Conservation (phyloP, 1,284 basidiomycete genomes). For the Cronartium quercuum region DNA sequence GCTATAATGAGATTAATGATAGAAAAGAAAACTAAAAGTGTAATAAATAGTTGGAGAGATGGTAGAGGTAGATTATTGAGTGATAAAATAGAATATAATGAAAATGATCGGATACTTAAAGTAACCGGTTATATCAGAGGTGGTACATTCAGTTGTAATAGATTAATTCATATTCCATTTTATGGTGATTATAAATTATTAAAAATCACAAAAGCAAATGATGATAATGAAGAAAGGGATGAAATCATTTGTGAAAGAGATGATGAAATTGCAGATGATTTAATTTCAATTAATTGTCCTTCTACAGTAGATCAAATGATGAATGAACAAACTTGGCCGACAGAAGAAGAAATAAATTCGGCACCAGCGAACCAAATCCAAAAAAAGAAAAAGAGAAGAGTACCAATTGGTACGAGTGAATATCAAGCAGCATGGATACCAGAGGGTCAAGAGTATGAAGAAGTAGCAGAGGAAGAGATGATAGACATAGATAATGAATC, state of each 20-base stretch:
- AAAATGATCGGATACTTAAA: conserved; percentile 55
- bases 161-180: conserved; percentile 81
- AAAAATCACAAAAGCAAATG: conserved; percentile 54
- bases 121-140: conserved; percentile 83
- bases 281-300: conserved; percentile 68
- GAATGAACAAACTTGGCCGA: conserved; percentile 98
- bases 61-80: conserved; percentile 41
- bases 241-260: conserved; percentile 52
- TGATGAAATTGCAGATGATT: conserved; percentile 70
- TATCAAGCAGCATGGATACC: conserved; percentile 92
- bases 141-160: conserved; percentile 67
- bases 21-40: conserved; percentile 51
- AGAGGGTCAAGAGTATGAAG: conserved; percentile 19
- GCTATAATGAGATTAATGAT: conserved; percentile 58
- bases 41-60: conserved; percentile 62
- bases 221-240: background rate
- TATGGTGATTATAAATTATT: conserved; percentile 81
- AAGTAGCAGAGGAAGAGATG: conserved; percentile 51
- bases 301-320: conserved; percentile 71
- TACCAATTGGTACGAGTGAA: conserved; percentile 53
- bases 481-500: conserved; percentile 44
- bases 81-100: conserved; percentile 43
- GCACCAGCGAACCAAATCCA: conserved; percentile 52
- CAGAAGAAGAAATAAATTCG: conserved; percentile 82
- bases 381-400: background rate